Conservation (phyloP, 495 filamentous ascomycete species). For the Durotheca rogersii region DNA sequence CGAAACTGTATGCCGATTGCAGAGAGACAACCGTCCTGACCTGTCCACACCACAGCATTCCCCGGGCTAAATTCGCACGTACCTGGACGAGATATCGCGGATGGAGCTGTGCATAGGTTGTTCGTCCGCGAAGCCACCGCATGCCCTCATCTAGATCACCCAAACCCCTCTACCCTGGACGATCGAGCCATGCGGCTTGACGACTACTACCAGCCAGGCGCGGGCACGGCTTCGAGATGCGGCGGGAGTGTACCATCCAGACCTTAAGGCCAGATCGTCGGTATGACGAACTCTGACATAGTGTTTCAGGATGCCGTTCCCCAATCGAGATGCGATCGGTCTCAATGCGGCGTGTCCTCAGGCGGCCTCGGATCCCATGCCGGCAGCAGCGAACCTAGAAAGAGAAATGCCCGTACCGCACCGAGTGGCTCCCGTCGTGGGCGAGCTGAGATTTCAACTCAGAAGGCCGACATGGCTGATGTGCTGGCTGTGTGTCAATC, state of each 20-base stretch:
- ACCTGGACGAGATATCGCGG: too few species aligned
- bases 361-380: neutral
- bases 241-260: neutral
- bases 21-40: too few species aligned
- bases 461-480: neutral
- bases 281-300: neutral
- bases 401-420: neutral
- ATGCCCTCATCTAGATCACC: too few species aligned
- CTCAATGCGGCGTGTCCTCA: neutral
- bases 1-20: too few species aligned
- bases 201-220: neutral
- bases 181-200: neutral
- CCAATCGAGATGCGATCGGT: neutral
- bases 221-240: neutral
- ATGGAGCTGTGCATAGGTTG: too few species aligned
- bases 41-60: too few species aligned
- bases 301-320: neutral
- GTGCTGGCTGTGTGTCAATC: conserved; percentile 1
- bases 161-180: too few species aligned
- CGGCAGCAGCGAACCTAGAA: neutral
- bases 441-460: neutral
- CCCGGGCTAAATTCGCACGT: too few species aligned
- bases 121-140: too few species aligned
- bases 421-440: neutral
- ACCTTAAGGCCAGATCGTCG: neutral